Evolutionary conservation across 306 rosid species (phyloP).

Genomic region (Rubus idaeus): DNA sequence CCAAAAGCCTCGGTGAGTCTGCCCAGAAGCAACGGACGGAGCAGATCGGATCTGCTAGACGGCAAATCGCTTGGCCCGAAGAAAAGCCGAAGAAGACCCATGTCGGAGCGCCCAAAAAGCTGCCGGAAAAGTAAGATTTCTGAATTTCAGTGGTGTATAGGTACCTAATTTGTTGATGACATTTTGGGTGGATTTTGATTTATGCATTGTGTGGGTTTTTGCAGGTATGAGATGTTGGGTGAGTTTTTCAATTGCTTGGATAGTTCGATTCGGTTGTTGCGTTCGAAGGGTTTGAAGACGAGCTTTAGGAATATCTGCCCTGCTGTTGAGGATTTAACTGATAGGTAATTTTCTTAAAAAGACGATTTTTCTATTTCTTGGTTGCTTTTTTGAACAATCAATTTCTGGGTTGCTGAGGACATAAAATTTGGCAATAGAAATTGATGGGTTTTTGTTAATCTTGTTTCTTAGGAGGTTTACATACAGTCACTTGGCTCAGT

Average conservation of each 20-base stretch:
- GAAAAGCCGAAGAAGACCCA: slow-evolving; percentile 17
- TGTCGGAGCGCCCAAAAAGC: slow-evolving; percentile 9
- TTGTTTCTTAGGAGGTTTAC: slow-evolving; percentile 68
- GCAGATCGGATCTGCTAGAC: slow-evolving; percentile 32
- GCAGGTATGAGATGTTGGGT: slow-evolving; percentile 56
- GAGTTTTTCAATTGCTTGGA: slow-evolving; percentile 59
- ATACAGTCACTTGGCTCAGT: slow-evolving; percentile 61
- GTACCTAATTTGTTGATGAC: neutral
- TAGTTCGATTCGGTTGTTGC: slow-evolving; percentile 51
- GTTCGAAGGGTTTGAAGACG: slow-evolving; percentile 39
- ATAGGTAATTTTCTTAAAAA: slow-evolving; percentile 44
- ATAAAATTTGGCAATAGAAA: neutral
- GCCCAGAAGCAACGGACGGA: slow-evolving; percentile 5
- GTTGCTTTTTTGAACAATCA: neutral
- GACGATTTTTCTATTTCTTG: neutral
- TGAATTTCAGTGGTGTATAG: neutral
- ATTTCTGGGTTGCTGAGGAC: neutral
- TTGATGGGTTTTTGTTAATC: neutral
- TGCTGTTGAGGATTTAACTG: slow-evolving; percentile 54
- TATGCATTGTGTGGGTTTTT: neutral
- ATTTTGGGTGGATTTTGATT: neutral
- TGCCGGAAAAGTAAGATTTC: slow-evolving; percentile 53
- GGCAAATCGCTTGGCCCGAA: slow-evolving; percentile 35
- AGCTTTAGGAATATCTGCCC: slow-evolving; percentile 48
- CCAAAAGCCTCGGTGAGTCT: slow-evolving; percentile 30